phyloP scores from a whole-genome alignment of 345 rosid genomes.

The Citrus australasica region DNA sequence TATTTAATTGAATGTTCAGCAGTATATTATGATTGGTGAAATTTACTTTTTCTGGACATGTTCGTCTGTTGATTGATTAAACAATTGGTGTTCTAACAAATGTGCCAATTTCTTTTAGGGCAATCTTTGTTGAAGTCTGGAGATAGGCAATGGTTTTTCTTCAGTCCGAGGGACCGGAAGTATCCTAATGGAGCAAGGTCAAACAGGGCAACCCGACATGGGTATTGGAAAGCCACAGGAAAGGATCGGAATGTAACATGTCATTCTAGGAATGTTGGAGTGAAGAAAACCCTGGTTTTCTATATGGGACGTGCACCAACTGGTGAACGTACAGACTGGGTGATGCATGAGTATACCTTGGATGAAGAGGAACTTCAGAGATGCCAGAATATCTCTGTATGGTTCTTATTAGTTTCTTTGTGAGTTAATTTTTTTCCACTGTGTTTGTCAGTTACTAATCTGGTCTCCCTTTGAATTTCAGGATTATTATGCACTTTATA shows the following conservation, averaged over 20 bases:
- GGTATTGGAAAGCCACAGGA: conserved; percentile 95
- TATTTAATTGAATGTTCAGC: not conserved
- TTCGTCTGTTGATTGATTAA: not conserved
- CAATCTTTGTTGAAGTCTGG: conserved; percentile 66
- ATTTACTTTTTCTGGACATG: not conserved
- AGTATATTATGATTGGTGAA: not conserved
- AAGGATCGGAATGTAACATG: conserved; percentile 60
- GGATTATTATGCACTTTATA: conserved; percentile 78
- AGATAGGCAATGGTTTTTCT: conserved; percentile 93
- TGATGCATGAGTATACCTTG: conserved; percentile 87
- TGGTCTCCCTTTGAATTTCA: conserved; percentile 17
- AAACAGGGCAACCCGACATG: conserved; percentile 66
- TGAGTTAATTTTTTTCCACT: not conserved
- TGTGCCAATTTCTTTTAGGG: conserved; percentile 27
- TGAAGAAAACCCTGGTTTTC: conserved; percentile 85
- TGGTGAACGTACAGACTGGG: conserved; percentile 91
- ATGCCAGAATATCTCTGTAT: conserved; percentile 65
- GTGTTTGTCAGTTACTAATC: conserved; percentile 2
- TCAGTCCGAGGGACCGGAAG: conserved; percentile 77
- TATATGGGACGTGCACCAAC: conserved; percentile 79
- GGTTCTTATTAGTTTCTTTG: not conserved
- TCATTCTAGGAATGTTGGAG: conserved; percentile 57
- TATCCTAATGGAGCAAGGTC: conserved; percentile 92
- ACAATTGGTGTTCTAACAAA: conserved; percentile 8
- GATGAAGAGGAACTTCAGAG: conserved; percentile 74